Evolutionary conservation across 2,329 filamentous ascomycete genomes (phyloP).

Genomic region (Juglanconis sp.): DNA sequence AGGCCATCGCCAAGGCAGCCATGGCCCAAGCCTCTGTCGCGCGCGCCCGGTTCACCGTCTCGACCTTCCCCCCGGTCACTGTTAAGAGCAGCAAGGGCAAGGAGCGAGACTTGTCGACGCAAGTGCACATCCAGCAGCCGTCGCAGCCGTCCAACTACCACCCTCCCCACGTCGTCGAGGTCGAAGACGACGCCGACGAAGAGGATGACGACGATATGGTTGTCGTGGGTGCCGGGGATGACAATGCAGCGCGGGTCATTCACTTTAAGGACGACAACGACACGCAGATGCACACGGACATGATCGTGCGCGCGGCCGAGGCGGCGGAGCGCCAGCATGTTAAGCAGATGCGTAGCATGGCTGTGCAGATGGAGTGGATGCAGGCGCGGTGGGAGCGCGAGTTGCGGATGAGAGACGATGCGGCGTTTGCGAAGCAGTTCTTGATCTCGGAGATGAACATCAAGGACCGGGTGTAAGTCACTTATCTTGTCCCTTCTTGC

Average conservation of each 20-base stretch:
- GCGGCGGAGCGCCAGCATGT: constrained; percentile 66
- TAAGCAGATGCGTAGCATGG: constrained; percentile 76
- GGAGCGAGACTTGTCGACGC: constrained; percentile 5
- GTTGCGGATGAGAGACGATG: constrained; percentile 72
- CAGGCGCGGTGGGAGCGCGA: constrained; percentile 78
- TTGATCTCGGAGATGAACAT: constrained; percentile 76
- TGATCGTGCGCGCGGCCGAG: constrained; percentile 55
- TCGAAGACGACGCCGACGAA: constrained; percentile 25
- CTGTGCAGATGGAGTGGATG: constrained; percentile 88
- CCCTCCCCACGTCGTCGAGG: constrained; percentile 24
- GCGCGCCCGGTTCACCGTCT: constrained; percentile 15
- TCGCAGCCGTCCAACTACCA: constrained; percentile 11
- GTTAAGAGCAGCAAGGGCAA: constrained; percentile 8
- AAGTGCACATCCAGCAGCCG: not conserved
- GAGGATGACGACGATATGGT: constrained; percentile 14
- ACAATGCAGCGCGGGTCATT: constrained; percentile 18
- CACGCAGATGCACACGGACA: constrained; percentile 53
- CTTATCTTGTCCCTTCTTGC: not conserved
- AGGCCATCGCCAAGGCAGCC: constrained; percentile 26
- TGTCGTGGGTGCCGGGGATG: constrained; percentile 3
- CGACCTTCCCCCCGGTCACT: constrained; percentile 3
- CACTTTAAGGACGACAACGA: constrained; percentile 26
- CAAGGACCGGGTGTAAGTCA: constrained; percentile 49
- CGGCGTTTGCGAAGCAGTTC: constrained; percentile 84
- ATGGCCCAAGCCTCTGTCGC: constrained; percentile 20